phyloP scores from a whole-genome alignment of 2,329 filamentous ascomycete species.

The Ascocoryne sarcoides region DNA sequence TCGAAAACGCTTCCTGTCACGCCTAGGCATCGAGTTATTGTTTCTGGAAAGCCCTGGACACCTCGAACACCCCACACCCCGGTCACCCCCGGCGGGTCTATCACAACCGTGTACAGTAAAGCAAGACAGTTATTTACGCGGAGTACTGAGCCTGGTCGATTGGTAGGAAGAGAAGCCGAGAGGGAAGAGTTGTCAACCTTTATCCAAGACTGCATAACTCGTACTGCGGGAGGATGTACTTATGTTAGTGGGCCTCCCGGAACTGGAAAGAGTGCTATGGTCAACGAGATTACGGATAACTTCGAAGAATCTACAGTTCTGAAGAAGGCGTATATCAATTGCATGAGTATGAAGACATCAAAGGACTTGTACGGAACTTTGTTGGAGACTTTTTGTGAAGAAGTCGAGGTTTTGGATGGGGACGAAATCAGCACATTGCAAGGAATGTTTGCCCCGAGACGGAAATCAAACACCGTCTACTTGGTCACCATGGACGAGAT shows the following conservation, averaged over 20 bases:
- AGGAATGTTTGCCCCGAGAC: slow-evolving; percentile 59
- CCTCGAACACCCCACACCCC: slow-evolving; percentile 72
- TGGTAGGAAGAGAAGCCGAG: slow-evolving; percentile 36
- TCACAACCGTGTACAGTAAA: slow-evolving; percentile 73
- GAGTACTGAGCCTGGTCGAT: slow-evolving; percentile 34
- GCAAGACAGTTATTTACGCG: slow-evolving; percentile 78
- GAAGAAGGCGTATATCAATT: slow-evolving; percentile 78
- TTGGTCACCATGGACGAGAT: slow-evolving; percentile 92
- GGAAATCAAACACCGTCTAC: slow-evolving; percentile 50
- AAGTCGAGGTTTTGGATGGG: slow-evolving; percentile 50
- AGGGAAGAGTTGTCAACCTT: slow-evolving; percentile 59
- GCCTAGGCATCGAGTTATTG: slow-evolving; percentile 74
- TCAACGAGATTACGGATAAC: slow-evolving; percentile 66
- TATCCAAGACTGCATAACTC: slow-evolving; percentile 52
- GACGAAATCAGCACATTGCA: slow-evolving; percentile 62
- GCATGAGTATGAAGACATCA: slow-evolving; percentile 89
- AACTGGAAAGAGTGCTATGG: slow-evolving; percentile 92
- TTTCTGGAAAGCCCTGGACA: slow-evolving; percentile 65
- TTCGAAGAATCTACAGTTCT: slow-evolving; percentile 43
- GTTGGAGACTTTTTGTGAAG: slow-evolving; percentile 57
- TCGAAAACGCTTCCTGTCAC: slow-evolving; percentile 62
- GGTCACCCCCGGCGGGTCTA: slow-evolving; percentile 53
- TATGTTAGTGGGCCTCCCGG: slow-evolving; percentile 95
- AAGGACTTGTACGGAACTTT: slow-evolving; percentile 78
- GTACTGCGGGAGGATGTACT: slow-evolving; percentile 65